These are phyloP conservation scores for Aspergillus pseudoterreus DNA, from an alignment of 2,329 filamentous ascomycete species.

Conservation along the genomic window DNA sequence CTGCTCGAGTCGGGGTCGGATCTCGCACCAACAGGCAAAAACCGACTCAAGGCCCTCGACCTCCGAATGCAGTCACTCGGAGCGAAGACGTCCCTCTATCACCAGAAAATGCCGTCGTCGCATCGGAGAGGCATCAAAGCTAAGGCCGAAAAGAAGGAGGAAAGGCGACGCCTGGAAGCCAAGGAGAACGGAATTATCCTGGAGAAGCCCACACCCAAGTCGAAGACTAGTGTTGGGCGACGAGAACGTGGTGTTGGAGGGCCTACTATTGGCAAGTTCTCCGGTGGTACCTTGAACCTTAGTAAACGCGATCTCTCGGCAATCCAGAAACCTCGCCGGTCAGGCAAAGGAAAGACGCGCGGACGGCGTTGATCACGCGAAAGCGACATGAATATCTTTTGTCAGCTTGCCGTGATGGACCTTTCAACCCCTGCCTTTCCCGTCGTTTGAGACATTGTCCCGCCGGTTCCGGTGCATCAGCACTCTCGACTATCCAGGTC, in stretches of 20 bases:
- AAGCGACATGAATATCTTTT: no score
- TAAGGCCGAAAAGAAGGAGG: constrained; percentile 63
- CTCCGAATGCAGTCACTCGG: constrained; percentile 78
- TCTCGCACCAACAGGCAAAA: constrained; percentile 62
- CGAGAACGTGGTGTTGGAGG: constrained; percentile 65
- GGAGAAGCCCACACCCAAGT: constrained; percentile 53
- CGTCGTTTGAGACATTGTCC: no score
- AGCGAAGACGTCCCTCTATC: constrained; percentile 69
- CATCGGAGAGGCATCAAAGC: constrained; percentile 79
- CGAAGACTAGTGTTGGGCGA: constrained; percentile 36
- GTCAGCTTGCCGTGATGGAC: no score
- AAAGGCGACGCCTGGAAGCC: constrained; percentile 71
- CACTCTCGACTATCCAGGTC: not conserved
- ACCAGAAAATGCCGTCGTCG: constrained; percentile 82
- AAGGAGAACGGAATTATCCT: constrained; percentile 87
- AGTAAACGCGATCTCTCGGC: constrained; percentile 71
- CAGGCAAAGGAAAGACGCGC: constrained; percentile 13
- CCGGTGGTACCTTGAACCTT: constrained; percentile 72
- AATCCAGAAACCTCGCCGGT: constrained; percentile 43
- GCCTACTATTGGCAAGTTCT: constrained; percentile 76
- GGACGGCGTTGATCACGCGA: constrained; percentile 25
- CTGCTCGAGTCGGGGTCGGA: constrained; percentile 63
- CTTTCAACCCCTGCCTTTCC: no score
- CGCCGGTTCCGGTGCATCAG: no score
- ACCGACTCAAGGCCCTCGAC: constrained; percentile 77